Evolutionary conservation across 768 basidiomycete genomes (phyloP), one percentile per base, ranked within the genome.

Genomic region (Kwoniella sp.): DNA sequence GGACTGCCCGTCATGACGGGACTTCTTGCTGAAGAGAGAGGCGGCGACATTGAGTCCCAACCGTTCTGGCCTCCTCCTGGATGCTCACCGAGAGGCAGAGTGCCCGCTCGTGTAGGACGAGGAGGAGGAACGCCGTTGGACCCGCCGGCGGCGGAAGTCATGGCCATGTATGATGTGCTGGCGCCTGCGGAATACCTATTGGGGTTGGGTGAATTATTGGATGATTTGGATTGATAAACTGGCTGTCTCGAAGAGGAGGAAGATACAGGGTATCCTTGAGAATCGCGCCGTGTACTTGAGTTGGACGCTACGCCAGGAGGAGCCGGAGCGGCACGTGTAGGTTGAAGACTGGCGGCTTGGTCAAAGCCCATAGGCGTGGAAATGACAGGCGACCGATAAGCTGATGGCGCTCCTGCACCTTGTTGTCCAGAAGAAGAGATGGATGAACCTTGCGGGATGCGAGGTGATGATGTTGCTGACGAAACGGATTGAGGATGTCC

Each of bases 81-180:
- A 52, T 59, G 58, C 27, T 69, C 63, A 55, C 62, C 72, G 5
- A 72, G 57, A 7, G 79, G 79, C 26, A 80, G 26, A 2, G 79
- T 80, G 6, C 79, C 79, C 19, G 77, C 74, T 24, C 79, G 65
- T 8, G 72, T 72, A 2, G 77, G 79, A 52, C 79, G 55, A 22
- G 72, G 69, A 21, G 77, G 77, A 6, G 76, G 74, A 1, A 64
- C 46, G 0, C 58, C 62, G n/a, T 61, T 58, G 19, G 27, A 36
- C 24, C 52, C 49, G 22, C 52, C 55, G 7, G 7, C 55, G 7
- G 7, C 33, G 40, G 57, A 29, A 36, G 60, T 44, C 56, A 57
- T 64, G 10, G 55, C 30, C 65, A 65, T 65, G 30, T 51, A 50
- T n/a, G 62, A 60, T 10, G 65, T 33, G 26, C 61, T 49, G 2